Conservation (phyloP, 1,284 basidiomycete genomes). For the Cryptococcus amylolentus region DNA sequence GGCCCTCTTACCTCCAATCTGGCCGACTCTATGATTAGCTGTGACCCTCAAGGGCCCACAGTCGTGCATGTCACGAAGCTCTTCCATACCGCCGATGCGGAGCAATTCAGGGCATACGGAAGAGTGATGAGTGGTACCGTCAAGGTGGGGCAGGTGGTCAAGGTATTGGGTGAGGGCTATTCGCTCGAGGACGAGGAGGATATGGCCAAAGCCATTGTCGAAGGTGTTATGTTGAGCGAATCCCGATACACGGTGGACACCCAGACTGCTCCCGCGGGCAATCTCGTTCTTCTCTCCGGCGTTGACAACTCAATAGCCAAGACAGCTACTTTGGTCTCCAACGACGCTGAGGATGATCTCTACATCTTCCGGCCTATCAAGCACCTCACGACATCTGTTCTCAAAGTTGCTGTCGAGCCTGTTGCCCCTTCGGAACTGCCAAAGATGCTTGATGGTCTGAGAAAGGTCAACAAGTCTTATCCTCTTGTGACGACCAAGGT, state of each 20-base stretch:
- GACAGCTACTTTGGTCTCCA: slow-evolving; percentile 80
- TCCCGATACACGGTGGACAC: slow-evolving; percentile 81
- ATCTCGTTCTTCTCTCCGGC: slow-evolving; percentile 86
- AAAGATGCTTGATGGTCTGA: slow-evolving; percentile 95
- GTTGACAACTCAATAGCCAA: slow-evolving; percentile 93
- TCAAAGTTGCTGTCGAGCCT: slow-evolving; percentile 98
- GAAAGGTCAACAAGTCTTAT: slow-evolving; percentile 97
- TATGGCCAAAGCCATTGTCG: slow-evolving; percentile 81
- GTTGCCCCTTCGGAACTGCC: slow-evolving; percentile 96
- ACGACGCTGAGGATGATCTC: slow-evolving; percentile 69
- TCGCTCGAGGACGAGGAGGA: slow-evolving; percentile 98
- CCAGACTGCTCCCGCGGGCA: slow-evolving; percentile 85
- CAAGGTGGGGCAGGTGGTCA: slow-evolving; percentile 74
- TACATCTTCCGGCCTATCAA: slow-evolving; percentile 93
- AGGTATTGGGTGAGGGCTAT: slow-evolving; percentile 96
- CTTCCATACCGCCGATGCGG: slow-evolving; percentile 92
- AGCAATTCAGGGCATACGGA: slow-evolving; percentile 92
- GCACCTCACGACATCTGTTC: slow-evolving; percentile 94
- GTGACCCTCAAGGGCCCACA: slow-evolving; percentile 78
- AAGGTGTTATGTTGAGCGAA: slow-evolving; percentile 53
- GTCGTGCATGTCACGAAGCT: slow-evolving; percentile 92
- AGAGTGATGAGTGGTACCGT: slow-evolving; percentile 90
- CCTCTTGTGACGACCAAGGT: slow-evolving; percentile 92
- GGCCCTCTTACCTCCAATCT: slow-evolving; percentile 78
- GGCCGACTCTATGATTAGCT: slow-evolving; percentile 73